These are phyloP conservation scores for Boletus rex-veris DNA, from an alignment of 768 basidiomycete species.

Conservation along the genomic window DNA sequence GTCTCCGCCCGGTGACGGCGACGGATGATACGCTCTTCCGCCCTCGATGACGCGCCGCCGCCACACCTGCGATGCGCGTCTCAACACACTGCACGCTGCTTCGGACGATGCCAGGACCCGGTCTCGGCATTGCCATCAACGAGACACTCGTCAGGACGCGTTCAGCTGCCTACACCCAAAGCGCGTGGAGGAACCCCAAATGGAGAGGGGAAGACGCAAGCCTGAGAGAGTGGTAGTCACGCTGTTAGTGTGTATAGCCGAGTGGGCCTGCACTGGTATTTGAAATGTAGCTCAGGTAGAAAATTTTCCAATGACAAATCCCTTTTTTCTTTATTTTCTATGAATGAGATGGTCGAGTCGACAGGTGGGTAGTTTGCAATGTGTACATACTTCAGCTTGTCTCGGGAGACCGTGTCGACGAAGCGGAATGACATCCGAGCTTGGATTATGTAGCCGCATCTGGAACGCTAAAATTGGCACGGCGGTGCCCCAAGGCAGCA, in stretches of 20 bases:
- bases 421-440: too few relatives aligned
- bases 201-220: slow-evolving; percentile 56
- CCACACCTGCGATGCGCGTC: background rate
- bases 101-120: slow-evolving; percentile 39
- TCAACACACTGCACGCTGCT: background rate
- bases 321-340: background rate
- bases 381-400: too few relatives aligned
- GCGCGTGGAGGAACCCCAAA: slow-evolving; percentile 35
- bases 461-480: background rate
- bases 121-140: slow-evolving; percentile 60
- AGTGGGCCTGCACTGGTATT: background rate
- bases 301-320: background rate
- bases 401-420: too few relatives aligned
- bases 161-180: slow-evolving; percentile 11
- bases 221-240: slow-evolving; percentile 49
- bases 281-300: background rate
- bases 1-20: background rate
- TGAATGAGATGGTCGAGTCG: background rate
- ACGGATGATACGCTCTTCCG: background rate
- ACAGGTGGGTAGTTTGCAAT: background rate
- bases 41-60: background rate
- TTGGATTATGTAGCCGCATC: background rate
- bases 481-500: background rate
- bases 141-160: slow-evolving; percentile 47
- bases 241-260: background rate